phyloP scores from a whole-genome alignment of 2,329 filamentous ascomycete species.

The Metarhizium humberi region DNA sequence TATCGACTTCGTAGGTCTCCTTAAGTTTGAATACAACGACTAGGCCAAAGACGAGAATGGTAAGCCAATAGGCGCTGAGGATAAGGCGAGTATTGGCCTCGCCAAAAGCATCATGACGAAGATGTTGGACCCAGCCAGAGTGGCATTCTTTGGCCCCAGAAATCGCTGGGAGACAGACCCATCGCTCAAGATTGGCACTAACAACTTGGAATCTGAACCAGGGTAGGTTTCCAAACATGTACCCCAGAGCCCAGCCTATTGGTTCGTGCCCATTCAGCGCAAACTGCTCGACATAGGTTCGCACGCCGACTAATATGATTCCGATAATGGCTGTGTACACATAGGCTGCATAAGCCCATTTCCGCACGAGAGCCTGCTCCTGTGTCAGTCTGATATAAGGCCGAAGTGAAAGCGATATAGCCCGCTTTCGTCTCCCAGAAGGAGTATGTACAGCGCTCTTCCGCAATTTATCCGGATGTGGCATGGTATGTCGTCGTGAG shows the following conservation, averaged over 20 bases:
- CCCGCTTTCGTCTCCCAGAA: constrained; percentile 56
- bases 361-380: constrained; percentile 63
- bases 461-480: constrained; percentile 26
- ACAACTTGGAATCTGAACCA: constrained; percentile 64
- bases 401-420: constrained; percentile 53
- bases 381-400: constrained; percentile 75
- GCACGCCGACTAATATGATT: constrained; percentile 62
- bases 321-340: constrained; percentile 60
- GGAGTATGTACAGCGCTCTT: constrained; percentile 44
- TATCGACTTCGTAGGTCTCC: constrained; percentile 81
- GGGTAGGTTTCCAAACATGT: constrained; percentile 72
- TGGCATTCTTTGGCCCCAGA: constrained; percentile 29
- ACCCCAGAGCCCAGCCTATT: constrained; percentile 85
- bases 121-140: constrained; percentile 52
- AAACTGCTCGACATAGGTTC: constrained; percentile 55
- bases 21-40: constrained; percentile 66
- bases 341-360: constrained; percentile 76
- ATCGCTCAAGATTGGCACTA: constrained; percentile 57
- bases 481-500: constrained; percentile 42
- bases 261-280: constrained; percentile 70
- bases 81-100: constrained; percentile 74
- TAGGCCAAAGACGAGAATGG: constrained; percentile 62
- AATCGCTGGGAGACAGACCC: constrained; percentile 61
- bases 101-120: constrained; percentile 58
- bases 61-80: constrained; percentile 63